phyloP scores from a whole-genome alignment of 768 basidiomycete species.

The Amanita muscaria region DNA sequence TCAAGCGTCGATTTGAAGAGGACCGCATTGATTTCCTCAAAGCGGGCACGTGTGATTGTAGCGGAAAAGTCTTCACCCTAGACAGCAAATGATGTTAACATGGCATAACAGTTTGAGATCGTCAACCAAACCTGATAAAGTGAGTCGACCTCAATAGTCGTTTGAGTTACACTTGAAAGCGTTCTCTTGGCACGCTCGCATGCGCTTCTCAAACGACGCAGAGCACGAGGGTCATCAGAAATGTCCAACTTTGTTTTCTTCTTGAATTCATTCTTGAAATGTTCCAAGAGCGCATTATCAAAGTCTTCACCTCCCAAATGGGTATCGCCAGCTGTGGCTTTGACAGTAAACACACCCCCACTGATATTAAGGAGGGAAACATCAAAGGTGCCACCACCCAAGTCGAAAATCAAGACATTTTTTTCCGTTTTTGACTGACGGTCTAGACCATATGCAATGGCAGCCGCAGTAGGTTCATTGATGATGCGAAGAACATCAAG shows the following conservation, averaged over 20 bases:
- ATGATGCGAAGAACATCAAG: constrained; percentile 99
- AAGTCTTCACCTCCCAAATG: constrained; percentile 99
- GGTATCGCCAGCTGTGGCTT: constrained; percentile 98
- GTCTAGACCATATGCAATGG: constrained; percentile 98
- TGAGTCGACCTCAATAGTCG: constrained; percentile 98
- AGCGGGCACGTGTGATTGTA: constrained; percentile 98
- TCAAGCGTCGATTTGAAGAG: constrained; percentile 97
- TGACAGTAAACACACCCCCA: constrained; percentile 98
- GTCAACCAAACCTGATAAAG: constrained; percentile 68
- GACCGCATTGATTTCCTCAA: constrained; percentile 96
- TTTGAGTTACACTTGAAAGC: constrained; percentile 95
- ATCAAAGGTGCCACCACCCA: constrained; percentile 99
- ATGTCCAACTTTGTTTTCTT: constrained; percentile 95
- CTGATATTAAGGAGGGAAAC: constrained; percentile 97
- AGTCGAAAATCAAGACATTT: constrained; percentile 99
- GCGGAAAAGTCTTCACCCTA: constrained; percentile 97
- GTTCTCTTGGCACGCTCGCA: constrained; percentile 99
- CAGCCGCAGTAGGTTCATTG: constrained; percentile 99
- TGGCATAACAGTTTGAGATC: not conserved
- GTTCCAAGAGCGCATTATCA: constrained; percentile 94
- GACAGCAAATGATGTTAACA: constrained; percentile 1
- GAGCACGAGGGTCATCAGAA: constrained; percentile 92
- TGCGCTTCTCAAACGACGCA: constrained; percentile 90
- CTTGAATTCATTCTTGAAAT: constrained; percentile 99
- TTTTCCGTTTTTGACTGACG: constrained; percentile 91